These are phyloP conservation scores for Epichloe hybrida DNA, from an alignment of 2,329 filamentous ascomycete genomes.

Conservation along the genomic window DNA sequence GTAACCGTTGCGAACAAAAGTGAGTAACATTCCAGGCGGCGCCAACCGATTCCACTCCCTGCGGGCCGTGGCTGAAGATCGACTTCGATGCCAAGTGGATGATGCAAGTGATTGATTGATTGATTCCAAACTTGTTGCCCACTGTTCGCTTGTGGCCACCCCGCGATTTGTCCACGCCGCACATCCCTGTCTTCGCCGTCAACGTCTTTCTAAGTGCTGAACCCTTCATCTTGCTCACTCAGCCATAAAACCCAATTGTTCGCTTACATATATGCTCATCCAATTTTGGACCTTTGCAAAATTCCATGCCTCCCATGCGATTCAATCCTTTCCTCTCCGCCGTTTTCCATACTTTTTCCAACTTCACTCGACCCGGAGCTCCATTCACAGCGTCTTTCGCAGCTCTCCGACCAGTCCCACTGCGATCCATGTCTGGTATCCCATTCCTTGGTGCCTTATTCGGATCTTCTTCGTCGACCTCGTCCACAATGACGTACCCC, in stretches of 20 bases:
- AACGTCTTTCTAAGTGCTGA: background rate
- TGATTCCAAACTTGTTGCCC: slow-evolving; percentile 6
- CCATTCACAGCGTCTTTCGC: slow-evolving; percentile 8
- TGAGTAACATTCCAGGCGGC: background rate
- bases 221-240: background rate
- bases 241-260: background rate
- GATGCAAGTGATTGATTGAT: slow-evolving; percentile 1
- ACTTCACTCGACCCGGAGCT: slow-evolving; percentile 23
- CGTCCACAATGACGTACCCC: slow-evolving; percentile 58
- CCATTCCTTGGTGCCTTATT: slow-evolving; percentile 71
- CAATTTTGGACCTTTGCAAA: background rate
- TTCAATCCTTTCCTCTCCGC: slow-evolving; percentile 34
- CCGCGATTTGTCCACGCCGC: slow-evolving; percentile 1
- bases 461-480: slow-evolving; percentile 35
- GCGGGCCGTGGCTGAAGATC: slow-evolving; percentile 1
- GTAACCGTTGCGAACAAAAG: background rate
- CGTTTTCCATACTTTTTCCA: slow-evolving; percentile 34
- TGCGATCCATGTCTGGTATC: slow-evolving; percentile 58
- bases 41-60: background rate
- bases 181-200: background rate
- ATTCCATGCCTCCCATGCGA: slow-evolving; percentile 29
- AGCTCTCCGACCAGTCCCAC: slow-evolving; percentile 14
- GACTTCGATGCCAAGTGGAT: slow-evolving; percentile 5
- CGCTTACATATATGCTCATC: background rate
- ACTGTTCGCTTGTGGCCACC: slow-evolving; percentile 2